Conservation (phyloP, 1,139 yeast species). For the Nakaseomyces delphensis region DNA sequence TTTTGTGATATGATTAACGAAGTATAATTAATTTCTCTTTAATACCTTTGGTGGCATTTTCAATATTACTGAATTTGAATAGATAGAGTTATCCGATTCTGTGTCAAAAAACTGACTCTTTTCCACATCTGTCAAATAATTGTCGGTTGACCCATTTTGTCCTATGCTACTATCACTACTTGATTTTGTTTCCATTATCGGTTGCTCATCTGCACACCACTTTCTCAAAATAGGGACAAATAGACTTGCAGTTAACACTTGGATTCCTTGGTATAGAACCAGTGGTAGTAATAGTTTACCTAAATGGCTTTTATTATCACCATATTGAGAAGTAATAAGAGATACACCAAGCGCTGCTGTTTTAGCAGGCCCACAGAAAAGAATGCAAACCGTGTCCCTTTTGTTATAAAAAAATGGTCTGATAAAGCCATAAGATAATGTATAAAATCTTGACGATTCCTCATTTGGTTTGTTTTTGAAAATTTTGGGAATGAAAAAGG, state of each 20-base stretch:
- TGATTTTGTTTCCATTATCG: not conserved
- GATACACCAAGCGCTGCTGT: slow-evolving; percentile 90
- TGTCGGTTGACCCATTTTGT: not conserved
- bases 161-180: not conserved
- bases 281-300: slow-evolving; percentile 73
- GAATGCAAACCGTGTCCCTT: slow-evolving; percentile 64
- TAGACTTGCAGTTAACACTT: slow-evolving; percentile 68
- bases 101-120: not conserved
- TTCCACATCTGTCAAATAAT: not conserved
- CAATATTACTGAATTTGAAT: not conserved
- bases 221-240: slow-evolving; percentile 54
- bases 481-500: slow-evolving; percentile 40
- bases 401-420: slow-evolving; percentile 64
- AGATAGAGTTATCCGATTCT: not conserved
- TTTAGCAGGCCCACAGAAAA: slow-evolving; percentile 89
- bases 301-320: slow-evolving; percentile 47
- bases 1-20: too few species aligned
- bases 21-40: not conserved
- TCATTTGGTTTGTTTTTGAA: slow-evolving; percentile 41
- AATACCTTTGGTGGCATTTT: not conserved
- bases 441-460: slow-evolving; percentile 40
- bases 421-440: slow-evolving; percentile 35
- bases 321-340: slow-evolving; percentile 70
- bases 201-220: slow-evolving; percentile 34
- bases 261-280: slow-evolving; percentile 79